Conservation (phyloP, 192 early-diverging fungal species). For the Entophlyctis helioformis region DNA sequence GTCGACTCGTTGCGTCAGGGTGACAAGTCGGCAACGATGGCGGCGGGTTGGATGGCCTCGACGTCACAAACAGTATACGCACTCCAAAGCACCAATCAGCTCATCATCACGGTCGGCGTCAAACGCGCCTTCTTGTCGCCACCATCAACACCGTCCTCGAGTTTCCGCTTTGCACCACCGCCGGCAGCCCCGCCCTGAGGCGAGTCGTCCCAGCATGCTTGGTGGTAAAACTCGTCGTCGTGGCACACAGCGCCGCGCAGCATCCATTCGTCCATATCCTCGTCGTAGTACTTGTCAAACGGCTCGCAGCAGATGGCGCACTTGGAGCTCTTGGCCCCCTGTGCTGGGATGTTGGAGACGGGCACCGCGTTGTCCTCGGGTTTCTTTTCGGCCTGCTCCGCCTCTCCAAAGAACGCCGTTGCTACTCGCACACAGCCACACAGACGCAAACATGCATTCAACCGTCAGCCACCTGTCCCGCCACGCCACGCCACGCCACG, state of each 20-base stretch:
- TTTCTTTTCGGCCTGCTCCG: background rate
- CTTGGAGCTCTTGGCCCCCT: conserved; percentile 11
- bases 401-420: conserved; percentile 21
- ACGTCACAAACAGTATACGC: no score
- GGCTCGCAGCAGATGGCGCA: conserved; percentile 38
- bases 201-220: no score
- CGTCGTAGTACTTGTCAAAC: conserved; percentile 42
- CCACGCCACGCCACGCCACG: background rate
- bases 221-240: conserved; percentile 22
- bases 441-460: background rate
- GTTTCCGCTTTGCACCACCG: no score
- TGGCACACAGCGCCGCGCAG: conserved; percentile 22
- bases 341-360: conserved; percentile 19
- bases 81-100: no score
- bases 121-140: no score
- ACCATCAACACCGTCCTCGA: no score
- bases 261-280: conserved; percentile 48
- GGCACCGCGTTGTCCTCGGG: conserved; percentile 13
- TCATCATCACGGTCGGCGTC: no score
- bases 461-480: background rate
- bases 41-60: no score
- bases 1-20: no score
- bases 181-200: no score
- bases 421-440: conserved; percentile 3
- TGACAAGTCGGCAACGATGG: no score